A percentile compares a stretch with the other conserved stretches of the same genome.
Conservation (phyloP, 768 basidiomycete genomes). For the Mycena floridula region DNA sequence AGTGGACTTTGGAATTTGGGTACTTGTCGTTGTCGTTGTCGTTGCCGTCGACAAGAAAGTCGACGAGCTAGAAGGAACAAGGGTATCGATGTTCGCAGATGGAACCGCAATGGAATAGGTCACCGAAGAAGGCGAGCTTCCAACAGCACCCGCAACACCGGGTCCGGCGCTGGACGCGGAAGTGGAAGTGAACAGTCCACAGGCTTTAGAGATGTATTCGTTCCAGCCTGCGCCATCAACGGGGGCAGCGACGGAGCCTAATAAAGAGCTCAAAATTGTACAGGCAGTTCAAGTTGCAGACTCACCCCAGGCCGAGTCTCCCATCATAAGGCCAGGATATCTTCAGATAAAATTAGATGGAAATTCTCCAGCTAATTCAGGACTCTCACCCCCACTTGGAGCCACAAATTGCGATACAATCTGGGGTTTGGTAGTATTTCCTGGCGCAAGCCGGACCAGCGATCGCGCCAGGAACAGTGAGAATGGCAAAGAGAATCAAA, state of each 20-base stretch:
- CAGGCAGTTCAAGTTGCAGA: too few relatives aligned
- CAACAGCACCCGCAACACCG: constrained; percentile 3
- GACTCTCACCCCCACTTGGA: constrained; percentile 40
- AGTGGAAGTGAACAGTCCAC: too few relatives aligned
- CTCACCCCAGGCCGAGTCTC: constrained; percentile 55
- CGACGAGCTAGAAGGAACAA: too few relatives aligned
- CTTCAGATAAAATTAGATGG: too few relatives aligned
- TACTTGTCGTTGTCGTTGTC: too few relatives aligned
- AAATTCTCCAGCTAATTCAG: too few relatives aligned
- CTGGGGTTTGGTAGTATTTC: constrained; percentile 25
- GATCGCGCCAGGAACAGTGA: constrained; percentile 29
- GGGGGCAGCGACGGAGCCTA: constrained; percentile 39
- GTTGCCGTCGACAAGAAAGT: too few relatives aligned
- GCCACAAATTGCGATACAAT: constrained; percentile 34
- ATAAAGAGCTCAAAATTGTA: too few relatives aligned
- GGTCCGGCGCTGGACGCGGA: constrained; percentile 7
- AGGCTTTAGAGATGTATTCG: constrained; percentile 34
- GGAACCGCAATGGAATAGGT: constrained; percentile 6
- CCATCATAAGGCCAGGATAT: constrained; percentile 42
- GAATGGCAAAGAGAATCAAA: constrained; percentile 25
- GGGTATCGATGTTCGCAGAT: too few relatives aligned
- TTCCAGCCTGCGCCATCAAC: constrained; percentile 25
- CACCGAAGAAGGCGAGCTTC: constrained; percentile 3
- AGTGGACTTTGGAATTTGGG: too few relatives aligned
- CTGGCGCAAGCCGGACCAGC: constrained; percentile 42